Base-by-base conservation (phyloP, 148 eudicot genomes). In the Limonium bicolor region DNA sequence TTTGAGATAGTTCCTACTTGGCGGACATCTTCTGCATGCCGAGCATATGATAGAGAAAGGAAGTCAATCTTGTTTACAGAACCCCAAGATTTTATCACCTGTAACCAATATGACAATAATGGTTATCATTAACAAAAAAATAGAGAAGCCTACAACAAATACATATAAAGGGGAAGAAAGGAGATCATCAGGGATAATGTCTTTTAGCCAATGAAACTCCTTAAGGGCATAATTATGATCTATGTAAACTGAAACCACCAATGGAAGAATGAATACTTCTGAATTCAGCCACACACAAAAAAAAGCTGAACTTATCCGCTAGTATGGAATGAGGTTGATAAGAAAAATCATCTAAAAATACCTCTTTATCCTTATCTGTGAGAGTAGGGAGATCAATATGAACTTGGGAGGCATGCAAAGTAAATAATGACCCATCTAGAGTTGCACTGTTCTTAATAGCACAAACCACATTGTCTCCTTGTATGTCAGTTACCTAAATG, bases 11-110 rank as follows among this genome's bases (percentile, higher is more conserved):
- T 53, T 49, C 68, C 46, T 71, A 88, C 97, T 61, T 83, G 77
- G 40, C 94, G 97, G 58, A 88, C 93, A 73, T 88, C 97, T 62
- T 88, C 84, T 26, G 95, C 97, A 46, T 84, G 92, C 17, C 97
- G 79, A 30, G 97, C 80, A 52, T 72, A 84, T 3, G 97, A 84
- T 20, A 88, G 61, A 21, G 97, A 84, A 32, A 88, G 75, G 43
- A 88, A 88, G 52, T 88, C 97, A 39, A 88, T 88, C 67, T 88
- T 88, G 71, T 88, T 88, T 46, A 70, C 60, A 30, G 65, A 71
- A 26, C 97, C 97, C 97, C 97, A 88, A 0, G 97, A 40, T 68
- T 82, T 77, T 54, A 88, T 88, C 23, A 56, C 67, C 97, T 88
- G 74, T 38, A 46, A 20, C 56, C 28, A 11, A 63, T 14, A 47